phyloP scores from a whole-genome alignment of 2,329 filamentous ascomycete genomes.

The Diaporthe sp. region DNA sequence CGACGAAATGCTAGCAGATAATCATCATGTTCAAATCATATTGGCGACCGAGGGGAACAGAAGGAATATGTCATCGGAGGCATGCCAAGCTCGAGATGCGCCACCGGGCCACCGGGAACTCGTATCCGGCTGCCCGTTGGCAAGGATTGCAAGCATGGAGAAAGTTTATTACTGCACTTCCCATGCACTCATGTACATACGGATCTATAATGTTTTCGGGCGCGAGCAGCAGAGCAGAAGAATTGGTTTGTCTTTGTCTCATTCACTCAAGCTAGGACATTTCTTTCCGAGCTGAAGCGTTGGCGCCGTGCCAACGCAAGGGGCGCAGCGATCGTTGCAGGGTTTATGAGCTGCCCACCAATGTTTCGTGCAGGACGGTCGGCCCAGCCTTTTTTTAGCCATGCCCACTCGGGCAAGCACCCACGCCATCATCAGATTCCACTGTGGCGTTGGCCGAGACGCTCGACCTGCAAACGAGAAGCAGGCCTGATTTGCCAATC shows the following conservation, averaged over 20 bases:
- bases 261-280: constrained; percentile 11
- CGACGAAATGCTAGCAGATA: no score
- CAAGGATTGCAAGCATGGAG: background rate
- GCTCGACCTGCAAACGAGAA: constrained; percentile 8
- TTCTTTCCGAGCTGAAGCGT: constrained; percentile 23
- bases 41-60: background rate
- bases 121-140: background rate
- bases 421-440: constrained; percentile 29
- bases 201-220: background rate
- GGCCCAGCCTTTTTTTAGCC: constrained; percentile 22
- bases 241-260: background rate
- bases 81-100: background rate
- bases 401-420: constrained; percentile 34
- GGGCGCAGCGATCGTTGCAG: constrained; percentile 31
- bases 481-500: constrained; percentile 18
- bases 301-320: constrained; percentile 33
- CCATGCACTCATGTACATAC: background rate
- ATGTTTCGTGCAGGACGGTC: constrained; percentile 24
- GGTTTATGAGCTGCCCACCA: constrained; percentile 30
- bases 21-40: background rate
- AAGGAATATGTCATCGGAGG: background rate
- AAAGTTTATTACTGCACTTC: background rate
- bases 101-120: background rate
- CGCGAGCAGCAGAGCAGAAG: background rate
- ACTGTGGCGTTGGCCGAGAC: constrained; percentile 33